A percentile compares a stretch with the other conserved stretches of the same genome.
Evolutionary conservation across 2,329 filamentous ascomycete genomes (phyloP).

Genomic region (Rachicladosporium sp.): DNA sequence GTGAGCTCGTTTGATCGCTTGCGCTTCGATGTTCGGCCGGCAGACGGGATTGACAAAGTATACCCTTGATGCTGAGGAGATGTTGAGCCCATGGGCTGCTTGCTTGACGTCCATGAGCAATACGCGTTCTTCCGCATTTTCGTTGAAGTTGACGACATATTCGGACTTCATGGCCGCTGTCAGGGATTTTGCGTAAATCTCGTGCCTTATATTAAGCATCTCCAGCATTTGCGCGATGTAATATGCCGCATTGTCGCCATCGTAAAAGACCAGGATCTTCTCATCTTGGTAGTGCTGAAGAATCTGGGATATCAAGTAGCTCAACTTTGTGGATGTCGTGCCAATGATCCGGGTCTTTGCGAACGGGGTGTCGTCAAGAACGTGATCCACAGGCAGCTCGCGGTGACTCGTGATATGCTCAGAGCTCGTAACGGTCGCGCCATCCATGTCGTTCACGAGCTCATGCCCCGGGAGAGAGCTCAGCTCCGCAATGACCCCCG

Average conservation of each 20-base stretch:
- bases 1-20: conserved; percentile 82
- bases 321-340: conserved; percentile 76
- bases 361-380: conserved; percentile 38
- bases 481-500: no score
- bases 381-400: neutral
- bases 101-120: conserved; percentile 85
- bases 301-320: conserved; percentile 74
- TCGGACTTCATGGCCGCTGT: conserved; percentile 51
- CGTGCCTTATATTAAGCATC: conserved; percentile 49
- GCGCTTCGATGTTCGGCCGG: conserved; percentile 71
- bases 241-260: conserved; percentile 73
- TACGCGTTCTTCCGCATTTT: conserved; percentile 56
- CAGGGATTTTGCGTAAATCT: conserved; percentile 55
- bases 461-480: no score
- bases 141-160: conserved; percentile 70
- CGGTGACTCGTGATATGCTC: neutral
- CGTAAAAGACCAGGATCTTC: conserved; percentile 89
- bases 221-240: conserved; percentile 78
- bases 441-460: no score
- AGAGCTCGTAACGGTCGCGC: no score
- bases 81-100: conserved; percentile 77
- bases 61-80: conserved; percentile 69
- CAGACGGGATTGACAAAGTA: conserved; percentile 85
- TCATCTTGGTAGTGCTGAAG: conserved; percentile 55
- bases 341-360: conserved; percentile 54